Percentiles rank a stretch among this genome's conserved stretches.
Conservation (phyloP, 2,329 filamentous ascomycete genomes). For the Rhexocercosporidium sp. region DNA sequence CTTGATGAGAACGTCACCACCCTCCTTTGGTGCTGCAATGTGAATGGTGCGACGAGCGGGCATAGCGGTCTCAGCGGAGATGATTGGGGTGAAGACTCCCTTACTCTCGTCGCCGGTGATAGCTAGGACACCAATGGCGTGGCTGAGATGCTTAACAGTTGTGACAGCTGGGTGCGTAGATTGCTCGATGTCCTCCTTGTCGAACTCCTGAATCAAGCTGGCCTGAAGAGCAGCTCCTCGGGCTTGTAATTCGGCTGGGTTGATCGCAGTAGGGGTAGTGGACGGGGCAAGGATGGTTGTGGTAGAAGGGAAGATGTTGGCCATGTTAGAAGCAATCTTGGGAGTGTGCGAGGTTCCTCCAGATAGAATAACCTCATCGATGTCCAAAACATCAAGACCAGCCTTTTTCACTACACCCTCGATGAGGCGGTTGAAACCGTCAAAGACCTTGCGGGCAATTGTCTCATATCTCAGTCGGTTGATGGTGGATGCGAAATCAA, state of each 20-base stretch:
- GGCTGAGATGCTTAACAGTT: conserved; percentile 86
- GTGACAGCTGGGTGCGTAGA: conserved; percentile 95
- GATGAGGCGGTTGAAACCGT: conserved; percentile 85
- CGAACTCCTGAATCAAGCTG: conserved; percentile 92
- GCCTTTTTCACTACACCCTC: conserved; percentile 90
- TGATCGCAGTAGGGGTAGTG: conserved; percentile 78
- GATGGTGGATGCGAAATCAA: conserved; percentile 90
- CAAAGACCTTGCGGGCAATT: conserved; percentile 83
- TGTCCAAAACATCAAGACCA: conserved; percentile 85
- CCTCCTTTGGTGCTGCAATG: conserved; percentile 75
- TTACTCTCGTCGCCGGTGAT: conserved; percentile 61
- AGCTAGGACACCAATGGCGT: conserved; percentile 86
- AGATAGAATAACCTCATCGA: conserved; percentile 92
- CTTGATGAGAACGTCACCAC: conserved; percentile 87
- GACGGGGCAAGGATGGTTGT: conserved; percentile 84
- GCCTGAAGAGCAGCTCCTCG: conserved; percentile 96
- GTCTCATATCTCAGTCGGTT: conserved; percentile 95
- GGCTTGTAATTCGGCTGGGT: conserved; percentile 88
- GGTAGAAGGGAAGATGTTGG: conserved; percentile 78
- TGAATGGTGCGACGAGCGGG: conserved; percentile 86
- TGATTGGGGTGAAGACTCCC: conserved; percentile 78
- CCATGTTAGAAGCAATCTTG: conserved; percentile 83
- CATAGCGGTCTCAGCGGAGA: conserved; percentile 85
- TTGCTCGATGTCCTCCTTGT: conserved; percentile 91
- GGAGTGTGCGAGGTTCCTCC: conserved; percentile 94